These are phyloP conservation scores for Oenanthe javanica DNA, from an alignment of 140 eudicot genomes.

Conservation along the genomic window DNA sequence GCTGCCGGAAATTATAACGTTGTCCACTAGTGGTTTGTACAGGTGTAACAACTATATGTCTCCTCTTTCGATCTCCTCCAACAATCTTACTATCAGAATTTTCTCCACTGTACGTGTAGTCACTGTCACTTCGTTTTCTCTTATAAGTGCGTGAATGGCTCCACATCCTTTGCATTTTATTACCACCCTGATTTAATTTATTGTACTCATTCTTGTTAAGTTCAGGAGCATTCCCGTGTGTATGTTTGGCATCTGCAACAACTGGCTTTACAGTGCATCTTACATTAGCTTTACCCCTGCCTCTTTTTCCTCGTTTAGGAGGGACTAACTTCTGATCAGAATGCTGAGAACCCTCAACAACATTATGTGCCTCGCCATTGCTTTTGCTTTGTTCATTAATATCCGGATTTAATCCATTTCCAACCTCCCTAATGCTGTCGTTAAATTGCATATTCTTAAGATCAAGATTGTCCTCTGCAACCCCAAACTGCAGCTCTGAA, in stretches of 20 bases:
- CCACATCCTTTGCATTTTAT: conserved; percentile 40
- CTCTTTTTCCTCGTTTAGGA: conserved; percentile 30
- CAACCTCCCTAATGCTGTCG: conserved; percentile 25
- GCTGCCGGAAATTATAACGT: conserved; percentile 73
- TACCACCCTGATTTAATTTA: conserved; percentile 24
- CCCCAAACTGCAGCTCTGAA: conserved; percentile 40
- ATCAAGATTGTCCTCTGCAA: conserved; percentile 45
- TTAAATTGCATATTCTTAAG: conserved; percentile 27
- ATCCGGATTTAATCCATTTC: conserved; percentile 33
- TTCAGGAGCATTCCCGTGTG: conserved; percentile 19
- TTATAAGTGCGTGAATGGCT: conserved; percentile 28
- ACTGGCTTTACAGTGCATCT: conserved; percentile 32
- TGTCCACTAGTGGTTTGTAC: conserved; percentile 40
- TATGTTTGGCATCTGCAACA: conserved; percentile 21
- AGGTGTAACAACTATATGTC: conserved; percentile 41
- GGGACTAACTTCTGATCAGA: conserved; percentile 27
- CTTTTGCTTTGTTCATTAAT: conserved; percentile 27
- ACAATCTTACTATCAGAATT: conserved; percentile 45
- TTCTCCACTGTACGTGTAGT: conserved; percentile 29
- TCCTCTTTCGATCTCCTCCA: conserved; percentile 51
- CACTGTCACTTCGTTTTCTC: conserved; percentile 40
- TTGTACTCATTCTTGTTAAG: conserved; percentile 26
- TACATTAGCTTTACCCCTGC: conserved; percentile 33
- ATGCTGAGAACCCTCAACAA: conserved; percentile 42
- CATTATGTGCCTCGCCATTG: conserved; percentile 18